These are phyloP conservation scores for Testicularia cyperi DNA, from an alignment of 1,284 basidiomycete species.

Conservation along the genomic window DNA sequence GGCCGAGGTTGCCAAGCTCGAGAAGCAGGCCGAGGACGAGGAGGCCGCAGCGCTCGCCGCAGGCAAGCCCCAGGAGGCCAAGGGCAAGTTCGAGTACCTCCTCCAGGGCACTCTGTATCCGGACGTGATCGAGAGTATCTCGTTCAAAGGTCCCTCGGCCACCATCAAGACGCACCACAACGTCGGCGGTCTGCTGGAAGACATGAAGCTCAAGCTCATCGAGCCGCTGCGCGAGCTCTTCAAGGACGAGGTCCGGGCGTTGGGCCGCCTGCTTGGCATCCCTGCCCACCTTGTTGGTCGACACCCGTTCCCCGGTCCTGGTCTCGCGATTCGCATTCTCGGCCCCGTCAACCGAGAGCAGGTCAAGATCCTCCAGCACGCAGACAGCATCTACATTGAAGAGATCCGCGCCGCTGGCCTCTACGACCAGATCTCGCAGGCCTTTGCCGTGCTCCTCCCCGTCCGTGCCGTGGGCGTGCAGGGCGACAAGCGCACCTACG, in stretches of 20 bases:
- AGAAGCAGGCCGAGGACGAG: constrained; percentile 73
- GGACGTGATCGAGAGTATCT: constrained; percentile 98
- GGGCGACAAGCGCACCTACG: constrained; percentile 95
- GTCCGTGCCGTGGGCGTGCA: constrained; percentile 96
- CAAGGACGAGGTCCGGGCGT: constrained; percentile 96
- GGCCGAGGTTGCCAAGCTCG: constrained; percentile 84
- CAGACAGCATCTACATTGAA: constrained; percentile 95
- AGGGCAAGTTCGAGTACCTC: constrained; percentile 90
- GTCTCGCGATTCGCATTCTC: constrained; percentile 96
- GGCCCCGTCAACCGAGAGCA: constrained; percentile 91
- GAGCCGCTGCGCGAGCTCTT: constrained; percentile 97
- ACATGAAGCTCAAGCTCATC: constrained; percentile 99
- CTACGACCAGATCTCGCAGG: constrained; percentile 93
- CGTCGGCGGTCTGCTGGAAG: constrained; percentile 89
- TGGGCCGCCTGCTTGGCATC: constrained; percentile 87
- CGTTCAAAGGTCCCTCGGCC: constrained; percentile 97
- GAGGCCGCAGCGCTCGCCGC: constrained; percentile 69
- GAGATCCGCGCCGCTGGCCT: constrained; percentile 90
- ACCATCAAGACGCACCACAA: constrained; percentile 99
- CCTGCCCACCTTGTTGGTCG: constrained; percentile 90
- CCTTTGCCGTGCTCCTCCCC: constrained; percentile 94
- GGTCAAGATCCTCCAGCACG: constrained; percentile 89
- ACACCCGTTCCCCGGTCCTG: constrained; percentile 99
- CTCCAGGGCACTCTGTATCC: constrained; percentile 98
- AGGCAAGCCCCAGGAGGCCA: constrained; percentile 47